phyloP scores from a whole-genome alignment of 2,329 filamentous ascomycete species.

The Hyphodiscus sp. region DNA sequence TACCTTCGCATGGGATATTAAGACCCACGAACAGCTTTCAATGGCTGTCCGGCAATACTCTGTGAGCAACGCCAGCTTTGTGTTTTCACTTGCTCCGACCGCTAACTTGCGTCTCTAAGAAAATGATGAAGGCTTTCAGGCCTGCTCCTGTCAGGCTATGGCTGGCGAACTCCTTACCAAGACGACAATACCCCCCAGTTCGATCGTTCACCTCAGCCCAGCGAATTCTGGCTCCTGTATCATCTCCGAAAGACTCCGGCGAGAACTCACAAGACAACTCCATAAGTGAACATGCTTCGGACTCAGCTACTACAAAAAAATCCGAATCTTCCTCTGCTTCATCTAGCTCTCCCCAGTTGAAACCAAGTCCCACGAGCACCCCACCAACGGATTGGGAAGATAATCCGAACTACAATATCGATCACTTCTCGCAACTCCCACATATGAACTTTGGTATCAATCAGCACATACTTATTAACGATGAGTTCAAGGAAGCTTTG shows the following conservation, averaged over 20 bases:
- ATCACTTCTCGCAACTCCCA: slow-evolving; percentile 69
- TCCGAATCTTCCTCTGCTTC: slow-evolving; percentile 2
- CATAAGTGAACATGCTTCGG: slow-evolving; percentile 12
- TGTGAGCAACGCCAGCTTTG: slow-evolving; percentile 16
- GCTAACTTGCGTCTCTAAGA: slow-evolving; percentile 10
- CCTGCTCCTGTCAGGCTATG: not conserved
- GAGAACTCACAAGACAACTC: slow-evolving; percentile 5
- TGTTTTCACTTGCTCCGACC: slow-evolving; percentile 3
- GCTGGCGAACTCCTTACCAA: not conserved
- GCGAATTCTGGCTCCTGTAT: slow-evolving; percentile 12
- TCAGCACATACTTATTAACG: slow-evolving; percentile 92
- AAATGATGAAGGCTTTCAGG: slow-evolving; percentile 10
- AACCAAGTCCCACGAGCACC: slow-evolving; percentile 12
- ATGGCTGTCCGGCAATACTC: slow-evolving; percentile 23
- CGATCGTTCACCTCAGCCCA: not conserved
- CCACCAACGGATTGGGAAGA: slow-evolving; percentile 57
- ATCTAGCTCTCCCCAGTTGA: not conserved
- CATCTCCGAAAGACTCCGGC: slow-evolving; percentile 12
- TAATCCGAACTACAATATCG: slow-evolving; percentile 63
- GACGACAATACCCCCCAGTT: slow-evolving; percentile 1
- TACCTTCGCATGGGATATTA: slow-evolving; percentile 1
- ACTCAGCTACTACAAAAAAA: slow-evolving; percentile 10
- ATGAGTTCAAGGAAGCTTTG: slow-evolving; percentile 88
- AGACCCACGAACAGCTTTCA: slow-evolving; percentile 6
- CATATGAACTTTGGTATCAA: slow-evolving; percentile 84